A percentile compares a stretch with the other conserved stretches of the same genome.
phyloP scores from a whole-genome alignment of 768 basidiomycete species.

The Antrodiella citrinella region DNA sequence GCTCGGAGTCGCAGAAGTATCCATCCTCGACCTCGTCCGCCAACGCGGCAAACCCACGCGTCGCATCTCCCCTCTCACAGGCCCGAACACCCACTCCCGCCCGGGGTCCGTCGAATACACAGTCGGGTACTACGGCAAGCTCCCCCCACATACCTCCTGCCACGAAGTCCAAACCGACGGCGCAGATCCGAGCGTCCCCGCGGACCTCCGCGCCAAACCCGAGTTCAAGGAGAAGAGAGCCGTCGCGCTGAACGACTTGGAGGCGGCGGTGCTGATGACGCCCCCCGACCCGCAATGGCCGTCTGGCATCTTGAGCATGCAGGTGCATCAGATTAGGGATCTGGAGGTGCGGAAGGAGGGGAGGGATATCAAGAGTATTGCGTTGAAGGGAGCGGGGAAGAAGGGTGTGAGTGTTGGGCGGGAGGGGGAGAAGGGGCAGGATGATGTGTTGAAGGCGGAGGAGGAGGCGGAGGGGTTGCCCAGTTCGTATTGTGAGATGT shows the following conservation, averaged over 20 bases:
- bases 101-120: slow-evolving; percentile 39
- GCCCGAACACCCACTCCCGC: slow-evolving; percentile 21
- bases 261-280: slow-evolving; percentile 32
- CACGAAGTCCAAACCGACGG: slow-evolving; percentile 21
- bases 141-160: slow-evolving; percentile 17
- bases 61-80: slow-evolving; percentile 15
- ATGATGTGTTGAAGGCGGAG: slow-evolving; percentile 40
- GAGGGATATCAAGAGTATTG: slow-evolving; percentile 21
- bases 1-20: slow-evolving; percentile 40
- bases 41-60: slow-evolving; percentile 19
- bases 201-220: slow-evolving; percentile 29
- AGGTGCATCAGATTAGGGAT: slow-evolving; percentile 58
- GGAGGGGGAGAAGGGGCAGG: slow-evolving; percentile 48
- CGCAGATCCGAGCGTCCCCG: slow-evolving; percentile 28
- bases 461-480: slow-evolving; percentile 57
- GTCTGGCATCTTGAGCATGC: slow-evolving; percentile 55
- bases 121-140: slow-evolving; percentile 45
- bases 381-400: slow-evolving; percentile 18
- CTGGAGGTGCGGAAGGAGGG: slow-evolving; percentile 47
- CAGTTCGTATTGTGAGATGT: slow-evolving; percentile 51
- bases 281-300: slow-evolving; percentile 56
- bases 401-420: slow-evolving; percentile 15
- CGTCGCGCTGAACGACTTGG: slow-evolving; percentile 35
- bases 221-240: slow-evolving; percentile 48
- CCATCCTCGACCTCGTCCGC: slow-evolving; percentile 22